Base-by-base conservation (phyloP, 2,329 filamentous ascomycete species). In the Ophiostoma angusticollis region DNA sequence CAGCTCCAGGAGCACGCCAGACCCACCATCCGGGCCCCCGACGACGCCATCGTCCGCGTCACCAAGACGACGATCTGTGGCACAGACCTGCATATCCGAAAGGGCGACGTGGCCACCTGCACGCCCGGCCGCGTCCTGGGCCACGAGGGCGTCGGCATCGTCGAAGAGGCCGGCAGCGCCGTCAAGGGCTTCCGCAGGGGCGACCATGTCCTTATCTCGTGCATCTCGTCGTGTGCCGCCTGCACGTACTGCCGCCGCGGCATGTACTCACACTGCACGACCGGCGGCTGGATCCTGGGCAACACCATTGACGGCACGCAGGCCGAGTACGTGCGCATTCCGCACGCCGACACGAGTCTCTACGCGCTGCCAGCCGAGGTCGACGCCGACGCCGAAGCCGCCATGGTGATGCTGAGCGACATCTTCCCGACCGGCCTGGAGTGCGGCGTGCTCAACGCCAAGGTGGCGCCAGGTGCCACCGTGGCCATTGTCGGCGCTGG, bases 361-460 rank as follows among this genome's bases (percentile, higher is more conserved):
- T 62, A 68, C 49, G 46, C 54, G 3, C 49, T 71, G 1, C 65
- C 68, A 0, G 31, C 47, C 0, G 60, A 55, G 1, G 59, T 63
- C 1, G 60, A 65, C 18, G 43, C 35, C 17, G 27, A 24, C 23
- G 37, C 41, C 35, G 59, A 63, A 30, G 53, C 55, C 3, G 53
- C 58, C 0, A 50, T 67, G 5, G 64, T 75, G 2, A 64, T 70
- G 49, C 52, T 75, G 9, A 68, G 64, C 40, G 72, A 76, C 53
- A 68, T 70, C 21, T 61, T 74, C 34, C 70, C 72, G 3, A 76
- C 72, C 0, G 70, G 67, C 1, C 55, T 69, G 14, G 71, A 75
- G 49, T 68, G 64, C 41, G 71, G 70, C 17, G 65, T 68, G 0
- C 52, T 70, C 24, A 68, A 65, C 45, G 64, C 62, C 6, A 62